A percentile compares a stretch with the other conserved stretches of the same genome.
phyloP scores from a whole-genome alignment of 2,329 filamentous ascomycete species.

The Stachybotrys chartarum region DNA sequence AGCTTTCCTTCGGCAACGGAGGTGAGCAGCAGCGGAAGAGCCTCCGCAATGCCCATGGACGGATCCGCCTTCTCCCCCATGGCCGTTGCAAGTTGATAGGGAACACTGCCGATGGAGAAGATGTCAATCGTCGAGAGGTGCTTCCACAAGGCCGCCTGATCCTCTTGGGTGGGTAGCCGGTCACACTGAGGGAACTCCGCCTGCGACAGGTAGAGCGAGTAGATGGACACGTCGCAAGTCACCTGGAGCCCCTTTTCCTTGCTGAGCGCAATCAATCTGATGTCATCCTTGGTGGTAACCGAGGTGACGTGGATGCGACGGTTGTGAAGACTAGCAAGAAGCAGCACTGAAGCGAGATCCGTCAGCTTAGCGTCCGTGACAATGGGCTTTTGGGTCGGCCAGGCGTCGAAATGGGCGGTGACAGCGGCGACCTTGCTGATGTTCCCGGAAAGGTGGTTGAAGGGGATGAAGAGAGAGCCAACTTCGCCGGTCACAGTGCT shows the following conservation, averaged over 20 bases:
- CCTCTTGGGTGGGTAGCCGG: slow-evolving; percentile 57
- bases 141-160: slow-evolving; percentile 70
- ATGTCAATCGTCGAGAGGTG: slow-evolving; percentile 67
- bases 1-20: slow-evolving; percentile 68
- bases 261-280: slow-evolving; percentile 66
- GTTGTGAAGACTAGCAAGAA: slow-evolving; percentile 71
- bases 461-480: slow-evolving; percentile 74
- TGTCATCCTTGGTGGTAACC: slow-evolving; percentile 73
- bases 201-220: slow-evolving; percentile 67
- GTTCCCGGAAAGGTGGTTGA: slow-evolving; percentile 74
- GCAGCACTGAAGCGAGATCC: slow-evolving; percentile 71
- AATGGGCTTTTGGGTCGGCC: slow-evolving; percentile 73
- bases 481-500: slow-evolving; percentile 66
- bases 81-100: slow-evolving; percentile 63
- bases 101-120: slow-evolving; percentile 72
- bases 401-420: slow-evolving; percentile 70
- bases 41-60: slow-evolving; percentile 62
- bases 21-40: slow-evolving; percentile 67
- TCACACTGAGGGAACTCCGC: slow-evolving; percentile 61
- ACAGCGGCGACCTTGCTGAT: slow-evolving; percentile 78
- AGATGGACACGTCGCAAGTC: slow-evolving; percentile 77
- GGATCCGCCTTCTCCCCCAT: slow-evolving; percentile 47
- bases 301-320: slow-evolving; percentile 74
- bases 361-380: slow-evolving; percentile 75
- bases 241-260: slow-evolving; percentile 78